Percentiles rank a stretch among this genome's conserved stretches.
Evolutionary conservation across 192 early-diverging fungal genomes (phyloP).

Genomic region (Endogone sp.): DNA sequence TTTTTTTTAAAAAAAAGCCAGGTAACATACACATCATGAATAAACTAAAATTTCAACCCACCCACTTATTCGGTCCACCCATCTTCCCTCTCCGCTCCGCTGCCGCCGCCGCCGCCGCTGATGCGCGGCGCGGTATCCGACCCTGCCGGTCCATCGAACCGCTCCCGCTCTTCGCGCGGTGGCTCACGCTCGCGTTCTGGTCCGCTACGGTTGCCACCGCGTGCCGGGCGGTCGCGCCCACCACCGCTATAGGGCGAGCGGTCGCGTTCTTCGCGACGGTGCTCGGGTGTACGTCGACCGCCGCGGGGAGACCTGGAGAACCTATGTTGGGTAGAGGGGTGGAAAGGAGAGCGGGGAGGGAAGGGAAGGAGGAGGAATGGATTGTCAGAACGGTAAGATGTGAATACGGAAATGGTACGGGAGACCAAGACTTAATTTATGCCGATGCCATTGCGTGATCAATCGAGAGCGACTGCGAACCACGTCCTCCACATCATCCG

Average conservation of each 20-base stretch:
- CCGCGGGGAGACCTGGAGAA: background rate
- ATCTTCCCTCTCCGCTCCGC: background rate
- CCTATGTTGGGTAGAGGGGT: background rate
- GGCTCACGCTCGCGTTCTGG: background rate
- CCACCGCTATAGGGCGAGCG: background rate
- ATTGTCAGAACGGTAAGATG: background rate
- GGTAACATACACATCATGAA: too few relatives aligned
- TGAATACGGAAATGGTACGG: background rate
- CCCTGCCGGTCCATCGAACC: background rate
- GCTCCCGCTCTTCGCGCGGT: background rate
- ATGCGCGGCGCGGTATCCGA: background rate
- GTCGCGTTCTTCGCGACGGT: too few relatives aligned
- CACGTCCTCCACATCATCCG: background rate
- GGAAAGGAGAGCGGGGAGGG: background rate
- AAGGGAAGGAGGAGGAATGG: background rate
- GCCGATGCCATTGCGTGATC: too few relatives aligned
- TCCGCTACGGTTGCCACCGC: background rate
- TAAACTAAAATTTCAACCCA: too few relatives aligned
- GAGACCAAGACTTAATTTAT: too few relatives aligned
- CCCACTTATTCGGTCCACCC: background rate
- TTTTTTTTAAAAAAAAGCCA: too few relatives aligned
- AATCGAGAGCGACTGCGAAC: too few relatives aligned
- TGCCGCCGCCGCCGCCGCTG: background rate
- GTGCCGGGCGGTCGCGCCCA: too few relatives aligned
- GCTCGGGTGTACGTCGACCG: background rate